Conservation (phyloP, 2,329 filamentous ascomycete genomes). For the Colletotrichum scovillei region DNA sequence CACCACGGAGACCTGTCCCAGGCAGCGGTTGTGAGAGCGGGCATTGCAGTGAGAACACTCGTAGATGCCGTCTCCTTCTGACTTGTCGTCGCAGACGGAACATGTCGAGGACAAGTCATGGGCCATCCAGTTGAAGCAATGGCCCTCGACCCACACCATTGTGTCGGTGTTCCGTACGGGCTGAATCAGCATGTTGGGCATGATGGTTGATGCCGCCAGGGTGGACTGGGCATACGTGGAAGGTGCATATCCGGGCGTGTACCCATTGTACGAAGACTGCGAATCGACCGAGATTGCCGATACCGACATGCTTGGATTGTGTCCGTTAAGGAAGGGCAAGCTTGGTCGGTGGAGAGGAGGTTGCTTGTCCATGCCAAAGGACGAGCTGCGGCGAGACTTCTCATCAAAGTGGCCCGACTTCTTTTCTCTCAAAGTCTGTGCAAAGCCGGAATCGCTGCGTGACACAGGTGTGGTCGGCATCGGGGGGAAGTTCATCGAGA, state of each 20-base stretch:
- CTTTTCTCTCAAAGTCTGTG: constrained; percentile 90
- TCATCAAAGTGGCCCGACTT: constrained; percentile 92
- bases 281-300: constrained; percentile 71
- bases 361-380: constrained; percentile 83
- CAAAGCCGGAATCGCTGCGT: constrained; percentile 91
- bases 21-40: constrained; percentile 68
- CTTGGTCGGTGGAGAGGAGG: constrained; percentile 76
- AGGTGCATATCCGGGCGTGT: constrained; percentile 76
- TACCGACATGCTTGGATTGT: constrained; percentile 69
- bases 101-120: constrained; percentile 72
- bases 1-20: constrained; percentile 72
- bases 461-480: constrained; percentile 84
- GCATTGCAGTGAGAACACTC: constrained; percentile 75
- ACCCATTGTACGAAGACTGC: constrained; percentile 75
- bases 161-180: constrained; percentile 83
- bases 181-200: constrained; percentile 86
- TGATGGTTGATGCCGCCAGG: constrained; percentile 84
- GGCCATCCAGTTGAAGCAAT: constrained; percentile 77
- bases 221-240: constrained; percentile 90
- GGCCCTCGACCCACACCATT: constrained; percentile 85
- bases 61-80: constrained; percentile 79
- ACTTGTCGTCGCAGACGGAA: constrained; percentile 80
- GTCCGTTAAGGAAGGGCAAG: constrained; percentile 77
- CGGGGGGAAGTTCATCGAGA: constrained; percentile 81
- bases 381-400: constrained; percentile 88